Evolutionary conservation across 345 rosid genomes (phyloP), one percentile per base, ranked within the genome.

Genomic region (Lumnitzera racemosa): DNA sequence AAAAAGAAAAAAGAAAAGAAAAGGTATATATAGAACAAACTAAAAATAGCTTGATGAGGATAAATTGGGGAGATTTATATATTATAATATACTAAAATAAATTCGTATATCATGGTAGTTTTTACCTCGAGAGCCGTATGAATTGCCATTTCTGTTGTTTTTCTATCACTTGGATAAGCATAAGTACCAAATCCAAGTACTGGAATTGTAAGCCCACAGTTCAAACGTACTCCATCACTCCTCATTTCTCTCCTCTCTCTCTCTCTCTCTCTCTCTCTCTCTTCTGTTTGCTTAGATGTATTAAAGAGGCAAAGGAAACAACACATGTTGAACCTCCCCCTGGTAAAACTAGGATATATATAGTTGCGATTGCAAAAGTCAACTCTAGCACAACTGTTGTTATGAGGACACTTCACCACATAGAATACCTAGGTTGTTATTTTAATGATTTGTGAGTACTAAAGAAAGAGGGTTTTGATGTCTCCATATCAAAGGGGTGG

Each of bases 131-230:
- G 81, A n/a, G 91, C 95, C 31, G 27, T 65, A 46, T 69, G 85
- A 47, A 88, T 62, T 55, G 98, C 98, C 57, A 57, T 63, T 62
- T 81, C 66, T 0, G 96, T 86, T 15, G 69, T 75, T 29, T 80
- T 66, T 59, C 13, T 63, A 48, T 88, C 58, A 56, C 83, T 72
- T 10, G 65, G 73, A 53, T 51, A 72, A 31, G 91, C 80, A 58
- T 76, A 91, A 71, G 98, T 88, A 62, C 96, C 98, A 9, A 91
- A 65, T 25, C 98, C 98, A 43, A 91, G 64, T 31, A 80, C 61
- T 23, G 98, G 96, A 52, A 91, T 78, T 10, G 78, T 75, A 51
- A 71, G 67, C 24, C 96, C 91, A 67, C 82, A 70, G 49, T 79
- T 83, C 74, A 87, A 74, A 53, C 82, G 79, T 51, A 78, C 77